Conservation (phyloP, 1,284 basidiomycete genomes). For the Leccinum griseonigrum region DNA sequence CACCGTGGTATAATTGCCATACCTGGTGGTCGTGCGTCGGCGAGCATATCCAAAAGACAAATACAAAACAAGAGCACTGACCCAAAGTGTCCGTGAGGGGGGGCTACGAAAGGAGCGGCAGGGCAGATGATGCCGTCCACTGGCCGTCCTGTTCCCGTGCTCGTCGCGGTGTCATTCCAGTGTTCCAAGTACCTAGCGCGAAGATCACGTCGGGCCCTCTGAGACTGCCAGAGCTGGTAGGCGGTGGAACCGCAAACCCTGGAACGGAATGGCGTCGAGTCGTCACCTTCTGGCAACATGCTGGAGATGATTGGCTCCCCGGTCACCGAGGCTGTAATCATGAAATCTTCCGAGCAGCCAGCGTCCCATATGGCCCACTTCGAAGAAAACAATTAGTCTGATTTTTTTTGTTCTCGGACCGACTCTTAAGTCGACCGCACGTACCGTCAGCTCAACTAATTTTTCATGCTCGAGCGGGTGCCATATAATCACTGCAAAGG, state of each 20-base stretch:
- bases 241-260: constrained; percentile 34
- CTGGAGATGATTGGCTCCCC: constrained; percentile 54
- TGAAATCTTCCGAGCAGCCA: constrained; percentile 45
- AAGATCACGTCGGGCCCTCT: constrained; percentile 43
- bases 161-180: constrained; percentile 49
- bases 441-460: constrained; percentile 35
- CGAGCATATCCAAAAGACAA: neutral
- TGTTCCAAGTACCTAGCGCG: constrained; percentile 51
- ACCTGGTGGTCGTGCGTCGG: constrained; percentile 31
- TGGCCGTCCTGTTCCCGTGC: constrained; percentile 59
- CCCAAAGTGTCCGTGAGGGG: constrained; percentile 53
- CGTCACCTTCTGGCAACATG: constrained; percentile 40
- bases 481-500: constrained; percentile 35
- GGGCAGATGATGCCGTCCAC: constrained; percentile 65
- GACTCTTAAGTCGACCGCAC: constrained; percentile 14
- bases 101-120: constrained; percentile 49
- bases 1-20: constrained; percentile 52
- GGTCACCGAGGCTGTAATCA: constrained; percentile 35
- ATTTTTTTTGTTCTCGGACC: neutral
- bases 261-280: constrained; percentile 21
- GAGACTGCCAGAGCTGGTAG: constrained; percentile 56
- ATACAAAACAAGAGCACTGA: constrained; percentile 25
- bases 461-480: constrained; percentile 43
- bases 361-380: constrained; percentile 43
- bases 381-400: neutral